Base-by-base conservation (phyloP, 345 rosid species). In the Euphorbia lathyris region DNA sequence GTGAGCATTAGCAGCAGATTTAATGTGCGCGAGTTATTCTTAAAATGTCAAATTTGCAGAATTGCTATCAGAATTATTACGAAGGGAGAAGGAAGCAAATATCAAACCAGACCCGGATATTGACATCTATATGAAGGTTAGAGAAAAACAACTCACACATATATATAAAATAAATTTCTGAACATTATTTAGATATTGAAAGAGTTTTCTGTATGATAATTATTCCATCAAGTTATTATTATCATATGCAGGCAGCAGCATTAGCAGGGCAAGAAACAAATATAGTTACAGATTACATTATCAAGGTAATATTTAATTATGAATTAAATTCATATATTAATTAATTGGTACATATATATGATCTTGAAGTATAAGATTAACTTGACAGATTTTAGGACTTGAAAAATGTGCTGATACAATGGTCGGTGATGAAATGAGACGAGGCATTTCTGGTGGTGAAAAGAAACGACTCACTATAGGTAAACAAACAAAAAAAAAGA, bases 101-200 rank as follows among this genome's bases (percentile, higher is more conserved):
- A 91, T 91, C 79, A 91, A 85, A 65, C 97, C 97, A 9, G 97
- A 91, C 69, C 86, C 90, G 34, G 96, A 91, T 77, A 81, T 91
- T 74, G 97, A 91, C 80, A 80, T 90, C 66, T 87, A 72, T 77
- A 92, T 92, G 97, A 92, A 92, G 85, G 97, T 89, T 5, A 10
- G 22, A 23, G 1, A 9, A n/a, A n/a, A n/a, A n/a, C n/a, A n/a
- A 34, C 38, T 2, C 38, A 34, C 38, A 34, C 38, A 34, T 34
- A 34, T 34, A 7, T 34, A 34, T 34, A n/a, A n/a, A n/a, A 34
- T 34, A 3, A 34, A 34, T 34, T 3, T 34, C 7, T 34, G 38
- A 34, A 34, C 38, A 7, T 7, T 34, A 34, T 34, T 7, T 34
- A 2, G 38, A 34, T 34, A 34, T 34, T 34, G 55, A 63, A n/a